Evolutionary conservation across 768 basidiomycete species (phyloP).

Genomic region (Leccinum arenicola): DNA sequence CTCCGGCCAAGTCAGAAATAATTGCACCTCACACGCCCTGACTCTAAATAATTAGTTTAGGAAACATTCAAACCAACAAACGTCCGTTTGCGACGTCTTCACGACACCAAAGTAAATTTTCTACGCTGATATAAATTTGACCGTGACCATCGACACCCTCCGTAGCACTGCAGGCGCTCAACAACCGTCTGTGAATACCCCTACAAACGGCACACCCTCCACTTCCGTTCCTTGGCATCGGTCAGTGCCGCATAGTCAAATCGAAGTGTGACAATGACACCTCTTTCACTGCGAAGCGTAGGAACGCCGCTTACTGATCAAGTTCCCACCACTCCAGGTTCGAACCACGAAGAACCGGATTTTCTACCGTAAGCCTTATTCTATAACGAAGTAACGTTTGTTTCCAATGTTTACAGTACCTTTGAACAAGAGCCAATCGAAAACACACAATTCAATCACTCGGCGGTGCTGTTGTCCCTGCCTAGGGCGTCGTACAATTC

Average conservation of each 20-base stretch:
- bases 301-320: background rate
- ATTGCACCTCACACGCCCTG: background rate
- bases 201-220: background rate
- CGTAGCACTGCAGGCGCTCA: background rate
- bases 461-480: background rate
- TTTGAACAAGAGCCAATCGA: conserved; percentile 13
- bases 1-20: conserved; percentile 24
- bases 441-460: background rate
- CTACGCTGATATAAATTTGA: background rate
- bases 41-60: conserved; percentile 1
- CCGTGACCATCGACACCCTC: background rate
- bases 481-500: conserved; percentile 22
- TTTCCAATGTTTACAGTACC: conserved; percentile 7
- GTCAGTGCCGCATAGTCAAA: conserved; percentile 6
- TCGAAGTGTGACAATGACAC: background rate
- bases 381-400: background rate
- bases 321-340: background rate
- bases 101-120: conserved; percentile 5
- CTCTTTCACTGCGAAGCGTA: conserved; percentile 4
- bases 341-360: conserved; percentile 11
- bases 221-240: conserved; percentile 1
- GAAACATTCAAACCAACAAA: conserved; percentile 4
- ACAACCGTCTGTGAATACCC: background rate
- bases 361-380: conserved; percentile 17
- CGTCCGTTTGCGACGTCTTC: conserved; percentile 4